Conservation (phyloP, 352 stramenopile species). For the Phytophthora sansomeana region DNA sequence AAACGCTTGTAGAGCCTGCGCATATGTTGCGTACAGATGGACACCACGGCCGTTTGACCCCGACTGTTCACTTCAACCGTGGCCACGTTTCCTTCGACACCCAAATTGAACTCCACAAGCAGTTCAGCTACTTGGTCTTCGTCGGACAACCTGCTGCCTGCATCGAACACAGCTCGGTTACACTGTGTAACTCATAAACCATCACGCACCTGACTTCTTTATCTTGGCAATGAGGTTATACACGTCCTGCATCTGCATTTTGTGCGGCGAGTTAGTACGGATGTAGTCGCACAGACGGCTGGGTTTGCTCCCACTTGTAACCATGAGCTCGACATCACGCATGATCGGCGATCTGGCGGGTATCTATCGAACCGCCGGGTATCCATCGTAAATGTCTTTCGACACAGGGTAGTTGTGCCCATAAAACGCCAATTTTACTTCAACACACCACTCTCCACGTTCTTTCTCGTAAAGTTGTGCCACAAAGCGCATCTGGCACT, state of each 20-base stretch:
- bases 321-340: slow-evolving; percentile 14
- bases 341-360: neutral
- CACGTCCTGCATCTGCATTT: slow-evolving; percentile 2
- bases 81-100: neutral
- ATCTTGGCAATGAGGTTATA: slow-evolving; percentile 8
- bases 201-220: slow-evolving; percentile 1
- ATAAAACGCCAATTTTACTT: slow-evolving; percentile 5
- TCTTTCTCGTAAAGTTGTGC: neutral
- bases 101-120: slow-evolving; percentile 7
- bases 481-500: neutral
- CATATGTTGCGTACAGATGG: slow-evolving; percentile 10
- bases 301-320: slow-evolving; percentile 2
- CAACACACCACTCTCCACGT: neutral
- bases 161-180: neutral
- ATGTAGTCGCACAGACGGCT: slow-evolving; percentile 15
- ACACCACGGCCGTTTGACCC: slow-evolving; percentile 5
- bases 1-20: slow-evolving; percentile 8
- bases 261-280: neutral
- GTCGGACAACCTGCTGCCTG: slow-evolving; percentile 3
- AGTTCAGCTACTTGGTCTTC: slow-evolving; percentile 2
- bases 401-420: slow-evolving; percentile 1
- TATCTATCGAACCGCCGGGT: neutral
- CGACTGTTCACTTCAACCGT: slow-evolving; percentile 3
- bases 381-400: neutral
- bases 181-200: neutral